Base-by-base conservation (phyloP, 805 yeast species). In the Candida koratica region DNA sequence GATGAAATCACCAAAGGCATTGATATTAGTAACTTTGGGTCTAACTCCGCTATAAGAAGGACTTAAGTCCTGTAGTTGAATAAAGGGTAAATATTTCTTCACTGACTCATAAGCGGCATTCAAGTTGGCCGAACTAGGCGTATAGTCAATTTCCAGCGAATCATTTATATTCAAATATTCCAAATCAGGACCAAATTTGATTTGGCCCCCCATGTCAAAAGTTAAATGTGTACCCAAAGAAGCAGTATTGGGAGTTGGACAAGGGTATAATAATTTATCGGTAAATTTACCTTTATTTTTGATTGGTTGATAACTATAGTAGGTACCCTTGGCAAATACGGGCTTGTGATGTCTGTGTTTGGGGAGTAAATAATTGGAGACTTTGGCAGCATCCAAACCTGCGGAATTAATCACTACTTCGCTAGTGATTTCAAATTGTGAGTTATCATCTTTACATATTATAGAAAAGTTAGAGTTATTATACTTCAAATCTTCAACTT, bases 171-270 rank as follows among this genome's bases (percentile, higher is more conserved):
- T 73, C 2, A 84, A 76, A 85, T 94, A 87, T 55, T 87, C 93
- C 26, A 86, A 58, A 53, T 89, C 96, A 0, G 96, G 96, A 0
- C 97, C 97, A 54, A 88, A 88, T 44, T 75, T 72, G 17, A 88
- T 60, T 46, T 79, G 81, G 0, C 94, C 93, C 3, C 84, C 88
- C 37, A 88, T 58, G 49, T 85, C 94, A 19, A 89, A 61, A 0
- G 97, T 88, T 43, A 89, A 60, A 61, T 88, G 97, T 0, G 93
- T 84, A 0, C 97, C 97, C 38, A 89, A 63, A 0, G 94, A 84
- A n/a, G 83, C 70, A 0, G 79, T 73, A 35, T 76, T 73, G 5
- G 71, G 71, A n/a, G 81, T 78, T 1, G 81, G 70, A 38, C 86
- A 81, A 1, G 96, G 96, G 55, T 88, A 88, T 0, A 88, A 63